Evolutionary conservation across 495 filamentous ascomycete species (phyloP).

Genomic region (Podospora bellae-mahoneyi): DNA sequence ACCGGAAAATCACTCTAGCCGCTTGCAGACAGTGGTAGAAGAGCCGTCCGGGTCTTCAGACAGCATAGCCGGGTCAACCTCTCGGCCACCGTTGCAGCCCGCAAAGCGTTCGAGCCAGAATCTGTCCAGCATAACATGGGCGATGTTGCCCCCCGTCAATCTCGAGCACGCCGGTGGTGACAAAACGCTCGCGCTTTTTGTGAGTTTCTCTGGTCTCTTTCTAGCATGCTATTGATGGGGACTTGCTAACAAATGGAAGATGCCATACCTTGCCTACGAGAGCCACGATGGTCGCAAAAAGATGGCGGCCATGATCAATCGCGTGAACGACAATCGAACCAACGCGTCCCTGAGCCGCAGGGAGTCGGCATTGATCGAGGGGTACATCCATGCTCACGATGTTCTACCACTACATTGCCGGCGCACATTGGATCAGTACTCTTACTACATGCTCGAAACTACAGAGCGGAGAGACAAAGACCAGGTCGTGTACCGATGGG

Average conservation of each 20-base stretch:
- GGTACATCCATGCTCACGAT: not conserved
- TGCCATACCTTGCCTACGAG: constrained; percentile 20
- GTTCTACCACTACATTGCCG: constrained; percentile 18
- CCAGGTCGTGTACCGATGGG: constrained; percentile 23
- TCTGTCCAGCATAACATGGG: not conserved
- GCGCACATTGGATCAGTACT: constrained; percentile 22
- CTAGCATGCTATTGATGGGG: not conserved
- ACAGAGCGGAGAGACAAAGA: constrained; percentile 23
- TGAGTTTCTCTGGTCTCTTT: not conserved
- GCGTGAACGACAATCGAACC: not conserved
- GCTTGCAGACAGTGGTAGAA: not conserved
- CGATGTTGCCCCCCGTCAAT: not conserved
- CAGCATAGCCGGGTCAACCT: not conserved
- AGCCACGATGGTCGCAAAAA: constrained; percentile 12
- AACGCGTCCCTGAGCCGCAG: not conserved
- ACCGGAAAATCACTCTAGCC: not conserved
- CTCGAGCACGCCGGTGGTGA: not conserved
- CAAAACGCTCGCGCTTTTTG: not conserved
- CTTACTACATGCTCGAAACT: constrained; percentile 23
- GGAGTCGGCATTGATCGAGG: not conserved
- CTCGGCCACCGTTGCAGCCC: not conserved
- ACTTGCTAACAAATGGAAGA: constrained; percentile 2
- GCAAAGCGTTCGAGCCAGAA: not conserved
- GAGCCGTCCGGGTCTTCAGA: not conserved
- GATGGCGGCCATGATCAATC: constrained; percentile 1